Evolutionary conservation across 164 flowering plant genomes (phyloP).

Genomic region (Stephania japonica): DNA sequence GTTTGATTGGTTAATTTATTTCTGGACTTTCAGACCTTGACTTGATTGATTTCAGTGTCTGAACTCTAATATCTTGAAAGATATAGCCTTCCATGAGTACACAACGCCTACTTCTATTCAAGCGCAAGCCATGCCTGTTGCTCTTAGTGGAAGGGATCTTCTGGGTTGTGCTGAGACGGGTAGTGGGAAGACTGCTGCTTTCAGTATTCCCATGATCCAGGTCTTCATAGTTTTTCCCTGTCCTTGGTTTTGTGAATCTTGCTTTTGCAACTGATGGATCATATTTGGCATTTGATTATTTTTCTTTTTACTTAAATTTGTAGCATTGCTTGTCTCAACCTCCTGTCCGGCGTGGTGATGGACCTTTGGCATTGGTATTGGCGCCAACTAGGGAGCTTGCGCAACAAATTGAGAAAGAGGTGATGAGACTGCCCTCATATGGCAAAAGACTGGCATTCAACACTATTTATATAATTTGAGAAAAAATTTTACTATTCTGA

Average conservation of each 20-base stretch:
- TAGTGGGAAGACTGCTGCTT: conserved; percentile 72
- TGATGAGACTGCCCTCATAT: background rate
- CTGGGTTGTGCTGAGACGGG: conserved; percentile 72
- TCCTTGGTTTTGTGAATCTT: background rate
- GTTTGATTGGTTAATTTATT: background rate
- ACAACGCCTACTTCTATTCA: conserved; percentile 58
- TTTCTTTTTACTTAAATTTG: conserved; percentile 9
- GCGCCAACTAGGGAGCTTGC: conserved; percentile 78
- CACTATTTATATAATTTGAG: background rate
- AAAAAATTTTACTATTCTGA: background rate
- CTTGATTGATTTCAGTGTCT: conserved; percentile 32
- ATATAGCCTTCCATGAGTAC: conserved; percentile 49
- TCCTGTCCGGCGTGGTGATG: conserved; percentile 50
- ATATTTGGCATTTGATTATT: conserved; percentile 1
- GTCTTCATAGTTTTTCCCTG: conserved; percentile 16
- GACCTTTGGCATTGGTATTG: conserved; percentile 53
- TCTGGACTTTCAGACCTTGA: background rate
- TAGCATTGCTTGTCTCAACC: conserved; percentile 59
- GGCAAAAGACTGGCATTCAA: background rate
- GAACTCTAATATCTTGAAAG: conserved; percentile 49
- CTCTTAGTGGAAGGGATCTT: conserved; percentile 56
- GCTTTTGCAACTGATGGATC: background rate
- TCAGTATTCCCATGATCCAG: conserved; percentile 63
- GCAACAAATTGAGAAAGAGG: conserved; percentile 55
- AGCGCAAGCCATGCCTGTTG: conserved; percentile 64